Percentiles rank a stretch among this genome's conserved stretches.
phyloP scores from a whole-genome alignment of 2,329 filamentous ascomycete species.

The Arachnopeziza araneosa region DNA sequence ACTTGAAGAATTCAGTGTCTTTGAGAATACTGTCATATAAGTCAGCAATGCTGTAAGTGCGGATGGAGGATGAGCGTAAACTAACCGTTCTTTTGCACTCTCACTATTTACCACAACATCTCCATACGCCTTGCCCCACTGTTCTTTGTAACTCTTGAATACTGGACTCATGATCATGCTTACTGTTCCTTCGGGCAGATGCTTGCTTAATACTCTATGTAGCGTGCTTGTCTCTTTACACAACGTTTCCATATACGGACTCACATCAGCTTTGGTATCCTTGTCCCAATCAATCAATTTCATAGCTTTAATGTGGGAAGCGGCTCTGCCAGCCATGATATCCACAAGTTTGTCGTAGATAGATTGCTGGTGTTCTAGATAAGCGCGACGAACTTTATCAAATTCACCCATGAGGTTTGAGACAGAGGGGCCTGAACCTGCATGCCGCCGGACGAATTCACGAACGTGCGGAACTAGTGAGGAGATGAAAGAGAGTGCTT shows the following conservation, averaged over 20 bases:
- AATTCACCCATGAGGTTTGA: constrained; percentile 46
- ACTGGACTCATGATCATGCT: constrained; percentile 65
- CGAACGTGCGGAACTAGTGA: constrained; percentile 83
- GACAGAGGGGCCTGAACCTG: constrained; percentile 43
- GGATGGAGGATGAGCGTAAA: background rate
- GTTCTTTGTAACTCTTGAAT: constrained; percentile 59
- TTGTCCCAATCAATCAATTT: constrained; percentile 60
- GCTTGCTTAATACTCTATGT: constrained; percentile 62
- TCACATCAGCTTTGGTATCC: constrained; percentile 36
- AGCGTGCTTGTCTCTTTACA: constrained; percentile 66
- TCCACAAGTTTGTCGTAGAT: constrained; percentile 71
- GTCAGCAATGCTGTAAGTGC: background rate
- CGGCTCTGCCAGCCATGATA: constrained; percentile 62
- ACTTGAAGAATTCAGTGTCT: constrained; percentile 59
- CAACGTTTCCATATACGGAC: constrained; percentile 64
- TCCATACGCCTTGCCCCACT: constrained; percentile 58
- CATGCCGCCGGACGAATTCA: constrained; percentile 81
- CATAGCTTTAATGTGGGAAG: constrained; percentile 57
- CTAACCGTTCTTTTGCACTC: constrained; percentile 55
- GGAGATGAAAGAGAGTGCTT: constrained; percentile 82
- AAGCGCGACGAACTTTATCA: constrained; percentile 26
- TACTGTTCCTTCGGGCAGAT: constrained; percentile 59
- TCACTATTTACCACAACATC: constrained; percentile 54
- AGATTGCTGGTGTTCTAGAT: constrained; percentile 63
- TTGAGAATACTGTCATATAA: constrained; percentile 47